These are phyloP conservation scores for Podila horticola DNA, from an alignment of 192 early-diverging fungal genomes.

Conservation along the genomic window DNA sequence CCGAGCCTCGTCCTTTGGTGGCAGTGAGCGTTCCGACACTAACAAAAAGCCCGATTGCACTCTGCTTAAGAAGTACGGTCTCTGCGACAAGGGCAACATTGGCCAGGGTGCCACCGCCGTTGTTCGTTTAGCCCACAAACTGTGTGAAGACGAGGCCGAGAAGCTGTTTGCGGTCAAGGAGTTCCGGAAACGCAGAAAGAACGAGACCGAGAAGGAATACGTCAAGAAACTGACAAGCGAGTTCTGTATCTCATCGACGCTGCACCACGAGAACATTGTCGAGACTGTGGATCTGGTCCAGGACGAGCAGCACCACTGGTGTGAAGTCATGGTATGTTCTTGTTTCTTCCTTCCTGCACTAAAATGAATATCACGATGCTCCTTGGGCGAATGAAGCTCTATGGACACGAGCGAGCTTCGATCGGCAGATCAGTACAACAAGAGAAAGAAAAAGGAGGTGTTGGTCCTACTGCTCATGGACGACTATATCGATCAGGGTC, in stretches of 20 bases:
- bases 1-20: conserved; percentile 19
- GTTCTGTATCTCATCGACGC: conserved; percentile 93
- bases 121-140: conserved; percentile 86
- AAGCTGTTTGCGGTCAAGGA: conserved; percentile 93
- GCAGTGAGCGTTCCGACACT: conserved; percentile 28
- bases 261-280: conserved; percentile 92
- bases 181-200: conserved; percentile 85
- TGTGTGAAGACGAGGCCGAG: conserved; percentile 68
- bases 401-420: not conserved
- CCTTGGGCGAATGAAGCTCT: not conserved
- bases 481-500: not conserved
- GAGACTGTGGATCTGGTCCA: conserved; percentile 95
- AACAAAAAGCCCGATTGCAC: conserved; percentile 36
- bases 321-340: conserved; percentile 74
- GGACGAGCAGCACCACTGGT: conserved; percentile 87
- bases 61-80: conserved; percentile 84
- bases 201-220: conserved; percentile 93
- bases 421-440: too few species aligned
- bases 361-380: not conserved
- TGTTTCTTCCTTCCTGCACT: not conserved
- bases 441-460: too few species aligned
- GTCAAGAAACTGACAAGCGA: conserved; percentile 95
- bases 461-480: too few species aligned
- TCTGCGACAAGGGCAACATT: conserved; percentile 79
- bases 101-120: conserved; percentile 93